Percentiles rank a stretch among this genome's conserved stretches.
Conservation (phyloP, 257 asterid genomes). For the Gentiana dahurica region DNA sequence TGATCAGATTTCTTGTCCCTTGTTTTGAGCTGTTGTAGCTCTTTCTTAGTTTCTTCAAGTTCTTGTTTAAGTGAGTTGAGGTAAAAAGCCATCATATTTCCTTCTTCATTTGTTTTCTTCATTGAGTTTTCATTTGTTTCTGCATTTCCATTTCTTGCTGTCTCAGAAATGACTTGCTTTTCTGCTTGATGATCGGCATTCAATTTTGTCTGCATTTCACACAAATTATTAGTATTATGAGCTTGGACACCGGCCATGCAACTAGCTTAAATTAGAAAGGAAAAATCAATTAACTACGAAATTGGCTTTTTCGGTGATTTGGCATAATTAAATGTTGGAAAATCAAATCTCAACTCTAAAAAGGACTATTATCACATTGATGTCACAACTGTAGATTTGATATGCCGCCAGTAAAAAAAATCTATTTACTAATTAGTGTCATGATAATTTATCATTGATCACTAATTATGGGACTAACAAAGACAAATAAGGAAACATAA, state of each 20-base stretch:
- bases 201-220: constrained; percentile 31
- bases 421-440: no score
- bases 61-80: constrained; percentile 46
- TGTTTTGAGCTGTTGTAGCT: constrained; percentile 40
- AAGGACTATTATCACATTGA: no score
- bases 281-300: no score
- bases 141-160: constrained; percentile 24
- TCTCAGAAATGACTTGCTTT: constrained; percentile 13
- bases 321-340: no score
- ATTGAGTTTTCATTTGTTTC: constrained; percentile 49
- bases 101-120: constrained; percentile 49
- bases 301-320: no score
- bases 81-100: constrained; percentile 39
- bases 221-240: neutral
- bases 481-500: no score
- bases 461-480: no score
- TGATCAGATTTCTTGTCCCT: constrained; percentile 13
- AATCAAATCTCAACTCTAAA: no score
- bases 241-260: neutral
- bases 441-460: no score
- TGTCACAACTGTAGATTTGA: no score
- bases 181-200: constrained; percentile 4
- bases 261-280: no score
- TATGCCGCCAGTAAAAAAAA: no score
- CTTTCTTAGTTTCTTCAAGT: constrained; percentile 56